These are phyloP conservation scores for Neofusicoccum ribis DNA, from an alignment of 2,329 filamentous ascomycete genomes.

Conservation along the genomic window DNA sequence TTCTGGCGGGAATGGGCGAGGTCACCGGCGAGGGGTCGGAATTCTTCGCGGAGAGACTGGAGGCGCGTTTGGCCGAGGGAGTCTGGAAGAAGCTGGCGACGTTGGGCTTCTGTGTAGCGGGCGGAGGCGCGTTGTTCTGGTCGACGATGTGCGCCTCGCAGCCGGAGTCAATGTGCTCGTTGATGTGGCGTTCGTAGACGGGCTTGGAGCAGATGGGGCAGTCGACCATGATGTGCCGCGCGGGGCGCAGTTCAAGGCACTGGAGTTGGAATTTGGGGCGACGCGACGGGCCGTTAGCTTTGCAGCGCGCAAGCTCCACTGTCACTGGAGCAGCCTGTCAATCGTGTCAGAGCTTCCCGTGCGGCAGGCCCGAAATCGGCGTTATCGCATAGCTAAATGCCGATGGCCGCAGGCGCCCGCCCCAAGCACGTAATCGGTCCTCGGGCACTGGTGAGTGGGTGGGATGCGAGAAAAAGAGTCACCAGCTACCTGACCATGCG, in stretches of 20 bases:
- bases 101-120: conserved; percentile 41
- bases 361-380: not conserved
- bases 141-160: conserved; percentile 70
- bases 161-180: conserved; percentile 83
- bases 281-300: conserved; percentile 11
- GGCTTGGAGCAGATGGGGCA: conserved; percentile 80
- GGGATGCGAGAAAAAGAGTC: conserved; percentile 9
- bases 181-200: conserved; percentile 75
- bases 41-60: conserved; percentile 25
- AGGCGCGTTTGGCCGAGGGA: conserved; percentile 47
- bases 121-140: conserved; percentile 31
- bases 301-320: not conserved
- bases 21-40: conserved; percentile 27
- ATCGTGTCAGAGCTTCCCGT: not conserved
- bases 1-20: conserved; percentile 8
- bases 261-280: not conserved
- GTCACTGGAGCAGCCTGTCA: not conserved
- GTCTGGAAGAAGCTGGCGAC: conserved; percentile 58
- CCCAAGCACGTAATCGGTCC: conserved; percentile 17
- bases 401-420: not conserved
- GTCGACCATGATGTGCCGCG: conserved; percentile 54
- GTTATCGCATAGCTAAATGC: not conserved
- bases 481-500: not conserved
- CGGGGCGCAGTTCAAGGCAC: not conserved
- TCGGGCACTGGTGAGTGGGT: not conserved